Conservation (phyloP, 495 filamentous ascomycete species). For the Hypomontagnella submonticulosa region DNA sequence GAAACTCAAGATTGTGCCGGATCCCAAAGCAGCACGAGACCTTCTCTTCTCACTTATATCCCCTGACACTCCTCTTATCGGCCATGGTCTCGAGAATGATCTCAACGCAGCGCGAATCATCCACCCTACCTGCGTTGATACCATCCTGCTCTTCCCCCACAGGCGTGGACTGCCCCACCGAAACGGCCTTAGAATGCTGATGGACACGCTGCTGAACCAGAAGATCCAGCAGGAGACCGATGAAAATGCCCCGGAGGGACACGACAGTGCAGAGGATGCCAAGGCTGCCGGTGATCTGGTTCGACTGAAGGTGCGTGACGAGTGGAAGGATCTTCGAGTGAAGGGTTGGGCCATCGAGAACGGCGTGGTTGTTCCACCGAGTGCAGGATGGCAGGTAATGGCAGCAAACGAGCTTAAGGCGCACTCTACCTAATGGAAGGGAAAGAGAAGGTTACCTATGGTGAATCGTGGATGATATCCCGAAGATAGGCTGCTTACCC, state of each 20-base stretch:
- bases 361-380: constrained; percentile 63
- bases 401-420: neutral
- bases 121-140: constrained; percentile 88
- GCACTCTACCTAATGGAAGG: neutral
- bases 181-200: constrained; percentile 76
- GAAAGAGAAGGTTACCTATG: constrained; percentile 20
- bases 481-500: too few relatives aligned
- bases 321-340: constrained; percentile 70
- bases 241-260: constrained; percentile 65
- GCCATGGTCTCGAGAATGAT: constrained; percentile 96
- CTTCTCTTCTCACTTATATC: constrained; percentile 77
- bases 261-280: constrained; percentile 92
- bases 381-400: constrained; percentile 21
- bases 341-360: constrained; percentile 71
- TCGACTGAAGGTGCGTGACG: constrained; percentile 68
- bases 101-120: constrained; percentile 84
- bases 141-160: constrained; percentile 84
- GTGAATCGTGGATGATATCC: too few relatives aligned
- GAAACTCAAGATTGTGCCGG: constrained; percentile 73
- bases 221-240: constrained; percentile 80
- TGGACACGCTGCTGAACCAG: constrained; percentile 69
- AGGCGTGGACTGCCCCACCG: constrained; percentile 77
- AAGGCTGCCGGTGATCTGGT: constrained; percentile 88
- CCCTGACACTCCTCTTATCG: constrained; percentile 82
- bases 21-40: constrained; percentile 74